Conservation (phyloP, 2,329 filamentous ascomycete genomes). For the Cytospora chrysosperma region DNA sequence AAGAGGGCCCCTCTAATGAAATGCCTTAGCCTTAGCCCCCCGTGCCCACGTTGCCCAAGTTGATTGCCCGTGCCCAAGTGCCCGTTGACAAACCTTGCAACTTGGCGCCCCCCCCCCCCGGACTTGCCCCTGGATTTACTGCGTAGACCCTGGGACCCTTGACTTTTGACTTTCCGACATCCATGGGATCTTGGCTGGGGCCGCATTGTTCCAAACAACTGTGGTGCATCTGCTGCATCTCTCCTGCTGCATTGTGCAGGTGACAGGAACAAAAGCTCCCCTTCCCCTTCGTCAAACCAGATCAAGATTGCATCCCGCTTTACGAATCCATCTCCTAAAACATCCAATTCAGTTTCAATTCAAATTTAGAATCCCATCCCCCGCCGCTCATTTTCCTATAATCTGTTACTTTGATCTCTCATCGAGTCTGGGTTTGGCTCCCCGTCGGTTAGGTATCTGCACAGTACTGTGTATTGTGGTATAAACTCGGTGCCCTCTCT, state of each 20-base stretch:
- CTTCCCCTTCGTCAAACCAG: background rate
- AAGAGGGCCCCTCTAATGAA: background rate
- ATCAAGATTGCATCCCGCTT: background rate
- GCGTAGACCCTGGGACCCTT: background rate
- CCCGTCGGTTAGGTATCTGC: background rate
- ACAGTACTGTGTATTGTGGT: background rate
- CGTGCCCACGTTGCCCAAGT: no score
- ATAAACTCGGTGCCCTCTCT: background rate
- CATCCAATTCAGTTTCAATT: background rate
- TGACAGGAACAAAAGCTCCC: background rate
- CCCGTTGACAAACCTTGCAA: background rate
- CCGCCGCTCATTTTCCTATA: background rate
- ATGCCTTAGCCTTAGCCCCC: no score
- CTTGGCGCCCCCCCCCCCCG: background rate
- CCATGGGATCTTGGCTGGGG: no score
- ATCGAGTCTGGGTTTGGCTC: slow-evolving; percentile 7
- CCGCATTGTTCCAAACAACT: background rate
- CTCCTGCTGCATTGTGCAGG: background rate
- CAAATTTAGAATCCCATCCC: background rate
- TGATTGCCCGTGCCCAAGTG: background rate
- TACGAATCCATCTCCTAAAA: background rate
- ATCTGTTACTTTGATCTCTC: background rate
- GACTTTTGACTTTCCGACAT: background rate
- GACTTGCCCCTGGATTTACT: background rate
- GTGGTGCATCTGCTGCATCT: background rate